Evolutionary conservation across 805 yeast genomes (phyloP), one percentile per base, ranked within the genome.

Genomic region (Ogataea minuta): DNA sequence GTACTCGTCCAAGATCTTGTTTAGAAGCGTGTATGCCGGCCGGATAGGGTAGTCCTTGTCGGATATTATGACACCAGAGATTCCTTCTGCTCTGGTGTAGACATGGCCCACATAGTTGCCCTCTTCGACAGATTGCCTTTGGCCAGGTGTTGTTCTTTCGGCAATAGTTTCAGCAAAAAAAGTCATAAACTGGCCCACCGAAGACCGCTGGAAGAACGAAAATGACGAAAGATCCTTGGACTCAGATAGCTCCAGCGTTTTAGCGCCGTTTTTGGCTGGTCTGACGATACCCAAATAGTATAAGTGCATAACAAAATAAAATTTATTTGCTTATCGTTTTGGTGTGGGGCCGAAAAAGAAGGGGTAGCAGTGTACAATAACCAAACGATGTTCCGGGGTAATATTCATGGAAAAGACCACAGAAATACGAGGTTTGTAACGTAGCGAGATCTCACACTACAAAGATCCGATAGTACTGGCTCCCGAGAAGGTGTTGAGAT

Each of bases 41-140:
- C 99, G 77, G 23, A 88, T 91, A 2, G 98, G 99, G 64, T 93
- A 93, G 52, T 91, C 97, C 62, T 86, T 85, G 63, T 93, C 99
- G 31, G 96, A 79, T 62, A 93, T 85, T 45, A 93, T 67, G 23
- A 93, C 95, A 47, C 95, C 96, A 15, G 95, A 84, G 24, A 91
- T 59, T 3, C 97, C 98, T 63, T 93, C 98, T 16, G 84, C 65
- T 52, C 98, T 76, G 21, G 90, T 81, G 63, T 84, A 93, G 0
- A 89, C 91, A 63, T 93, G 98, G 6, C 96, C 97, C 8, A 87
- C 74, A 63, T 93, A 91, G 65, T 74, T 72, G 40, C 89, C 90
- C 63, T 93, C 97, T 62, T 93, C 96, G 37, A 93, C 85, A 60
- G 88, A 77, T 64, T 93, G 99, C 67, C 98, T 81, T 66, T 88